Evolutionary conservation across 139 green algal species (phyloP), one percentile per base, ranked within the genome.

Genomic region (Deuterostichococcus epilithicus): DNA sequence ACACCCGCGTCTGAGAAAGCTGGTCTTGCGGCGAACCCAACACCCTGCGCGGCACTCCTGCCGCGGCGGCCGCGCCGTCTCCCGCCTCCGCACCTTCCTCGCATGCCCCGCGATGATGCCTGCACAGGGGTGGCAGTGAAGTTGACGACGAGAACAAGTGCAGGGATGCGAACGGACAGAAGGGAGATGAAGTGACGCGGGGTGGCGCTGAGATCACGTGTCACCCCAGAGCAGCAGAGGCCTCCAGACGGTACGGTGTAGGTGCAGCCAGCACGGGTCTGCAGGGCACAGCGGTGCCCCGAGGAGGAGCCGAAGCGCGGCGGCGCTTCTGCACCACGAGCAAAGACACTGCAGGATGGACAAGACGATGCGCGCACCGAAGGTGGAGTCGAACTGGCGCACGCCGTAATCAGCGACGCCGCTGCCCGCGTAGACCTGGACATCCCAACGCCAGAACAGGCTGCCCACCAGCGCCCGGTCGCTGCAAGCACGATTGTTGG

Each of bases 371-470:
- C 36, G 25, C 13, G 35, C 37, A 38, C 35, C n/a, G 32, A 52
- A 73, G 68, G 38, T 47, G 34, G n/a, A 32, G 38, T 34, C 26
- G 23, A 59, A 59, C 35, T 1, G 35, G 4, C 68, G 73, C n/a
- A 77, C 73, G 25, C 73, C 73, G 60, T 77, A 77, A 58, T 77
- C 73, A 35, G 73, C 59, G 35, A 30, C 22, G 58, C 26, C 35
- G n/a, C 18, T 36, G 35, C 36, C 58, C 4, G 34, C 35, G 59
- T 77, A 77, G 23, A 77, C 59, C 35, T 39, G 34, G 58, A 81
- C 65, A 34, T 78, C 78, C 78, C 63, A 75, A 23, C 74, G 65
- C 78, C 78, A 82, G 60, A 73, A 82, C 78, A 82, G 58, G 26
- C 59, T 39, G 5, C 74, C 78, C 25, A 69, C 63, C 76, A 81